Evolutionary conservation across 306 rosid genomes (phyloP), one percentile per base, ranked within the genome.

Genomic region (Sicyos edulis): DNA sequence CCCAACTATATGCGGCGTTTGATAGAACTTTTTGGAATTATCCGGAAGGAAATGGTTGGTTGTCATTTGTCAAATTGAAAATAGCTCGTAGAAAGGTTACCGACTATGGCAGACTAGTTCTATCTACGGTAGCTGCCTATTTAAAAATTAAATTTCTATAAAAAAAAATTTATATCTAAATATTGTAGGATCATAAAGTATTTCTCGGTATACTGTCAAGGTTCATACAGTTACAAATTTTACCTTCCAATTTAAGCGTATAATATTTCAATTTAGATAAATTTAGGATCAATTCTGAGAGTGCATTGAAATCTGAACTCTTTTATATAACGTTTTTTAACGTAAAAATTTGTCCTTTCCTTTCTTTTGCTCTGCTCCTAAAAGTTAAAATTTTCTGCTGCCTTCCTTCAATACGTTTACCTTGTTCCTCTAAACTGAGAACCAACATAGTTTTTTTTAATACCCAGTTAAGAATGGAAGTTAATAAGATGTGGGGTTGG

Each of bases 41-140:
- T 21, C n/a, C 29, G 72, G 72, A 67, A 67, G 72, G 21, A 49
- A 47, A 47, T 26, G 59, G 26, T 24, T 49, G 21, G 59, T 51
- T 15, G 14, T 11, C 24, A 4, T 8, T 26, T 42, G 47, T 42
- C 11, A 4, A 15, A 15, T n/a, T 32, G 50, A 34, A 34, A 34
- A 15, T 3, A 62, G 66, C 44, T 26, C 32, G 14, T 42, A 42
- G 47, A 6, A 42, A 42, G 44, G 11, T 7, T 54, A 54, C 60
- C 58, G 7, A 54, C 9, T 19, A 21, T 56, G 34, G 37, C 62
- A 57, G 62, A n/a, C n/a, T n/a, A n/a, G n/a, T n/a, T n/a, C n/a
- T n/a, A n/a, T n/a, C n/a, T n/a, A n/a, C n/a, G n/a, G n/a, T n/a
- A n/a, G n/a, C n/a, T n/a, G n/a, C n/a, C 3, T 26, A 26, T 26